Base-by-base conservation (phyloP, 768 basidiomycete species). In the Brasilioporus rufonigricans region DNA sequence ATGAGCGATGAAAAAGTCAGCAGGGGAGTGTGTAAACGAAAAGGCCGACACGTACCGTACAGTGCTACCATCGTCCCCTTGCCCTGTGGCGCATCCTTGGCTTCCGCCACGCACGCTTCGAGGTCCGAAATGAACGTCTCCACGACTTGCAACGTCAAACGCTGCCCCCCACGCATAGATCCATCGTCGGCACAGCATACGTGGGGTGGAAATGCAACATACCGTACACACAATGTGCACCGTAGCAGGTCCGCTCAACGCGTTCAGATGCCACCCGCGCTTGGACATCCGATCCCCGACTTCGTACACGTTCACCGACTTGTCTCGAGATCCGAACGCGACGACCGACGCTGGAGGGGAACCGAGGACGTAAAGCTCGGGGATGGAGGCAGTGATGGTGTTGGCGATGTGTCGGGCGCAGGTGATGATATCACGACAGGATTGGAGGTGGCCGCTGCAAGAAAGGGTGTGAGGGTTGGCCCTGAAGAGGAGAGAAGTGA, bases 151-250 rank as follows among this genome's bases (percentile, higher is more conserved):
- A 95, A 79, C n/a, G 93, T 97, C 56, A 96, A 73, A 21, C 85
- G 81, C 92, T 94, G 43, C 40, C n/a, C n/a, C 23, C 21, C 39
- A 9, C 41, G 14, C 40, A 23, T 59, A 36, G 23, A n/a, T 29
- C 31, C 12, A 26, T n/a, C n/a, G n/a, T n/a, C n/a, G n/a, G n/a
- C n/a, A n/a, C n/a, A n/a, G n/a, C n/a, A n/a, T n/a, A n/a, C n/a
- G 4, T 14, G 24, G 16, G n/a, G n/a, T n/a, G 16, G 21, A 36
- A 11, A 66, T 89, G 62, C 27, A 7, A 68, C 89, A 62, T 64
- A 96, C 93, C 63, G 96, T 99, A 72, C 88, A 89, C 33, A 94
- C 94, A 60, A 98, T 91, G 71, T 99, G 97, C 40, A 98, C 79
- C 10, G 87, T 93, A 12, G 89, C 76, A 1, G 94, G 93, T 11